A percentile compares a stretch with the other conserved stretches of the same genome.
Evolutionary conservation across 2,329 filamentous ascomycete species (phyloP).

Genomic region (Knoxdaviesia proteae): DNA sequence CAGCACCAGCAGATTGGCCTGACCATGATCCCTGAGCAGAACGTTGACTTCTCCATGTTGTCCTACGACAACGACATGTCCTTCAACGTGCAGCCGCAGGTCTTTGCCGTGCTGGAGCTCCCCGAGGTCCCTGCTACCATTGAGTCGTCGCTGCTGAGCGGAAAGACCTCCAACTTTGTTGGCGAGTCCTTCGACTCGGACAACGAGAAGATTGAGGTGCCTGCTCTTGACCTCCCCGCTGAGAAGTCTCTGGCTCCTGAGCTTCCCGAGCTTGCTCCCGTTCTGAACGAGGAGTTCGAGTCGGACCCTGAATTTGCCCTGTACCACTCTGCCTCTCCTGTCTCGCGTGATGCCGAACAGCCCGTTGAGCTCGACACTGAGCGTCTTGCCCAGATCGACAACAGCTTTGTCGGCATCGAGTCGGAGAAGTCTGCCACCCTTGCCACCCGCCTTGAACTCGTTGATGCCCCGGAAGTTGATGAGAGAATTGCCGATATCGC

Average conservation of each 20-base stretch:
- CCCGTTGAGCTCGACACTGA: conserved; percentile 21
- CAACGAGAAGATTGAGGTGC: conserved; percentile 35
- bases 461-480: conserved; percentile 30
- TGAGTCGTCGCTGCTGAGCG: conserved; percentile 41
- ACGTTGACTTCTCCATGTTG: conserved; percentile 56
- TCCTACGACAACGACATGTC: conserved; percentile 28
- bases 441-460: conserved; percentile 36
- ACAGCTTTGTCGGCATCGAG: conserved; percentile 32
- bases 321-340: conserved; percentile 24
- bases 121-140: conserved; percentile 42
- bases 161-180: conserved; percentile 42
- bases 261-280: conserved; percentile 9
- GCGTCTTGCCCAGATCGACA: conserved; percentile 13
- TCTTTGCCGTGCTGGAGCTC: conserved; percentile 53
- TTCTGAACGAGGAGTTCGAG: conserved; percentile 35
- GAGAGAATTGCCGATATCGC: conserved; percentile 21
- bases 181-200: conserved; percentile 21
- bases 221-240: conserved; percentile 26
- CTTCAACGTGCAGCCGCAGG: conserved; percentile 45
- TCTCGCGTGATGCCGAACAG: conserved; percentile 9
- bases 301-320: conserved; percentile 40
- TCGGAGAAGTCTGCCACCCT: conserved; percentile 36
- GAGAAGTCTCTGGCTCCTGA: conserved; percentile 14
- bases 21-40: conserved; percentile 65
- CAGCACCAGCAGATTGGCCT: conserved; percentile 50